Conservation (phyloP, 495 filamentous ascomycete genomes). For the Chaetomidium leptoderma region DNA sequence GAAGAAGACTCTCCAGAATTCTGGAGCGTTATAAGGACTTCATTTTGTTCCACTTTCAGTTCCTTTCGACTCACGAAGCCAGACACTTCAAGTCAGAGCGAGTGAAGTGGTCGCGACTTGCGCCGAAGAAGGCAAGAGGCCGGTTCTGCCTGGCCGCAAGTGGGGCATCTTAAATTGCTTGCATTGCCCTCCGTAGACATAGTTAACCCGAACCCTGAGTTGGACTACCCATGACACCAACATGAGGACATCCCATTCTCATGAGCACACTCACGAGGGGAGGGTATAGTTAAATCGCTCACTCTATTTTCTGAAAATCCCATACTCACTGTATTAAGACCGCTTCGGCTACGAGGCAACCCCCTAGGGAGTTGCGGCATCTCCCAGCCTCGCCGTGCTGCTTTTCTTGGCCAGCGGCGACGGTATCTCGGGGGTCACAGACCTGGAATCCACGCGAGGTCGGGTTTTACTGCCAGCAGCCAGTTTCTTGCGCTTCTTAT, state of each 20-base stretch:
- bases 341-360: neutral
- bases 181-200: neutral
- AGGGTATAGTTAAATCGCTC: neutral
- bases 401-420: constrained; percentile 49
- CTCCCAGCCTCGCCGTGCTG: constrained; percentile 28
- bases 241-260: neutral
- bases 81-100: neutral
- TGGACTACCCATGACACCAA: no score
- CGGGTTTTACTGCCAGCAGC: constrained; percentile 34
- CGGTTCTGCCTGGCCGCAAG: constrained; percentile 3
- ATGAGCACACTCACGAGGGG: no score
- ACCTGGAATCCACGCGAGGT: constrained; percentile 42
- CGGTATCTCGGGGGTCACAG: constrained; percentile 48
- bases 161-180: neutral
- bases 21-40: neutral
- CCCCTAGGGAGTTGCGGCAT: constrained; percentile 14
- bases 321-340: neutral
- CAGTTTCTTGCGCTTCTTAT: constrained; percentile 47
- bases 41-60: neutral
- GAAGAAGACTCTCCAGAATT: no score
- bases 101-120: neutral
- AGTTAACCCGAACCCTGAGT: constrained; percentile 9
- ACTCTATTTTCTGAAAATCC: neutral
- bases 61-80: neutral
- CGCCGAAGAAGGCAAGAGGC: no score